Percentiles rank a stretch among this genome's conserved stretches.
phyloP scores from a whole-genome alignment of 2,329 filamentous ascomycete species.

The Pyrenophora tritici-repentis region DNA sequence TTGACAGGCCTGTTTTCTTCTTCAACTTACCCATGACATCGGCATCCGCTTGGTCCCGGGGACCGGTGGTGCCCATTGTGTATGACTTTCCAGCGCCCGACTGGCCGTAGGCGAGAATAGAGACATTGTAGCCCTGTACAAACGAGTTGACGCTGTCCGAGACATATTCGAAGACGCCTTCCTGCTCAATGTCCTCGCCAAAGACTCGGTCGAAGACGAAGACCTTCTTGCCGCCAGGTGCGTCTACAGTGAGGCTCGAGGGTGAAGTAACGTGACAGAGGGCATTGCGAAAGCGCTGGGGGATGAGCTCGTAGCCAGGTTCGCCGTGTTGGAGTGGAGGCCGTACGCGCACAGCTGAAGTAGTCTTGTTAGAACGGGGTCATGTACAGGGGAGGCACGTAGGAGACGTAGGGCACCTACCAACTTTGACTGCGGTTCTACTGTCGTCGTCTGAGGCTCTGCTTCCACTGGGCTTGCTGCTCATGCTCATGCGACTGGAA shows the following conservation, averaged over 20 bases:
- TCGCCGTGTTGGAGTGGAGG: constrained; percentile 82
- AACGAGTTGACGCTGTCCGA: constrained; percentile 89
- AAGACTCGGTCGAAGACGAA: constrained; percentile 98
- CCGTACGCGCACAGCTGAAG: constrained; percentile 84
- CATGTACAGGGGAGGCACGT: constrained; percentile 4
- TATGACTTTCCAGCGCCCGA: constrained; percentile 98
- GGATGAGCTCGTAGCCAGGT: constrained; percentile 92
- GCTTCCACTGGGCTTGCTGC: constrained; percentile 76
- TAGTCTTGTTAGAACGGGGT: constrained; percentile 28
- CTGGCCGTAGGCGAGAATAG: constrained; percentile 93
- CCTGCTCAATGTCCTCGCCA: constrained; percentile 77
- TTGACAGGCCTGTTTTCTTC: not conserved
- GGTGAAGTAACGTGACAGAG: constrained; percentile 89
- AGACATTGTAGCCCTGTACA: constrained; percentile 97
- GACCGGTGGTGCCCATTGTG: constrained; percentile 96
- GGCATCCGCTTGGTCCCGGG: constrained; percentile 71
- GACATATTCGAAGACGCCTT: constrained; percentile 93
- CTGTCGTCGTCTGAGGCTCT: constrained; percentile 87
- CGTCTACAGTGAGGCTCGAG: constrained; percentile 86
- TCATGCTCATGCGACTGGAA: constrained; percentile 83
- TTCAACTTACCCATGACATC: constrained; percentile 74
- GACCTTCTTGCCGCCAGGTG: constrained; percentile 87
- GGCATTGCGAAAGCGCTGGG: constrained; percentile 89
- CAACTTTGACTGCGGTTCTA: constrained; percentile 93
- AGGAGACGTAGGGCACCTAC: constrained; percentile 61